A percentile compares a stretch with the other conserved stretches of the same genome.
Conservation (phyloP, 306 rosid species). For the Citrullus amarus region DNA sequence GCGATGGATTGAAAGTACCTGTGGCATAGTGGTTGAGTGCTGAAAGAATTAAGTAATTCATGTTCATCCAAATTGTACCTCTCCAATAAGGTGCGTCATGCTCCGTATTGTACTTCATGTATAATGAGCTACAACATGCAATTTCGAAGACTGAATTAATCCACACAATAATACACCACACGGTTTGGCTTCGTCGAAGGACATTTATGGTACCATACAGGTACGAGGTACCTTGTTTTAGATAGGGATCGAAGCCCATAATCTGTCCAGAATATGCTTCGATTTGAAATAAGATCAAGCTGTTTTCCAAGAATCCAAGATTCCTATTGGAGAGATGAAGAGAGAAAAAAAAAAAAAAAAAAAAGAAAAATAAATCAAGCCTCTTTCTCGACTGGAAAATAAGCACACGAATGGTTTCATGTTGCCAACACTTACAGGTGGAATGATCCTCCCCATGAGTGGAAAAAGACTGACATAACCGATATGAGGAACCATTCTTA, state of each 20-base stretch:
- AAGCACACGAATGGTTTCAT: background rate
- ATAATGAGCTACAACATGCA: slow-evolving; percentile 39
- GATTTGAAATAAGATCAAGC: slow-evolving; percentile 70
- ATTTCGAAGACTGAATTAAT: background rate
- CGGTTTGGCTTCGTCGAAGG: background rate
- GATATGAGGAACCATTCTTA: slow-evolving; percentile 79
- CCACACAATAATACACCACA: background rate
- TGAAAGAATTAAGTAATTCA: slow-evolving; percentile 46
- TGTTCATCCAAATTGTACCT: slow-evolving; percentile 65
- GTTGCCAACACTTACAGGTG: slow-evolving; percentile 45
- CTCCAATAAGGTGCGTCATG: slow-evolving; percentile 97
- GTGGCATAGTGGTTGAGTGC: slow-evolving; percentile 80
- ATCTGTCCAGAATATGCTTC: slow-evolving; percentile 40
- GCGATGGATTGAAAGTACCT: slow-evolving; percentile 27
- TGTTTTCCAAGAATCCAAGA: slow-evolving; percentile 87
- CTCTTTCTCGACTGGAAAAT: background rate
- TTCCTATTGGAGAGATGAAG: slow-evolving; percentile 28
- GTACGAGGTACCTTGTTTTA: slow-evolving; percentile 19
- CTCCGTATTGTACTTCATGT: slow-evolving; percentile 89
- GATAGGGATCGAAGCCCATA: slow-evolving; percentile 94
- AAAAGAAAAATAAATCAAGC: background rate
- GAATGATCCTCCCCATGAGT: slow-evolving; percentile 72
- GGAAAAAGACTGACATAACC: slow-evolving; percentile 85
- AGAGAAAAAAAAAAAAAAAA: background rate
- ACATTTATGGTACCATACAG: background rate